These are phyloP conservation scores for Cyamopsis tetragonoloba DNA, from an alignment of 306 rosid species.

Conservation along the genomic window DNA sequence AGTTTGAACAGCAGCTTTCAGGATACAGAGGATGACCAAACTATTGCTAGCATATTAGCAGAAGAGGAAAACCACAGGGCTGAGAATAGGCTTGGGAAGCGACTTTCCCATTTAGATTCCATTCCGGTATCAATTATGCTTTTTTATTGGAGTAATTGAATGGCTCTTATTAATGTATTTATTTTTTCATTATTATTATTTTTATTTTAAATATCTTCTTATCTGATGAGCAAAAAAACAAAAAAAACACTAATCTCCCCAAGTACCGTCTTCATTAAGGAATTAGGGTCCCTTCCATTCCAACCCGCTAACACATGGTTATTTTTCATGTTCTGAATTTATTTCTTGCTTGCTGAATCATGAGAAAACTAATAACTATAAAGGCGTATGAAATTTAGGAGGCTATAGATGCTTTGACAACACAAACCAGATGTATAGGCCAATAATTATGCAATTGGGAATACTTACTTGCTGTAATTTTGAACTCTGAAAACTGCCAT, in stretches of 20 bases:
- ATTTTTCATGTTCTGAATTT: no score
- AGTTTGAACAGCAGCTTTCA: slow-evolving; percentile 70
- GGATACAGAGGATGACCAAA: slow-evolving; percentile 88
- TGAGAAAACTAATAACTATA: background rate
- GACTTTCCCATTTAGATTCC: slow-evolving; percentile 90
- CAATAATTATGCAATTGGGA: no score
- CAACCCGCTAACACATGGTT: background rate
- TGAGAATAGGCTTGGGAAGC: slow-evolving; percentile 63
- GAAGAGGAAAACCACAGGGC: slow-evolving; percentile 48
- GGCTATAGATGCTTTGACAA: background rate
- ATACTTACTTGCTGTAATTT: background rate
- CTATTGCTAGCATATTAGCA: slow-evolving; percentile 75
- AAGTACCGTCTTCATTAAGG: no score
- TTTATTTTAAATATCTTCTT: no score
- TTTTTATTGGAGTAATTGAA: background rate
- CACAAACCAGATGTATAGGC: background rate
- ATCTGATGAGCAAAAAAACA: no score
- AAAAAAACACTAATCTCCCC: no score
- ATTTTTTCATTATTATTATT: no score
- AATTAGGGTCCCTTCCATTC: background rate
- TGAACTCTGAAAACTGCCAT: background rate
- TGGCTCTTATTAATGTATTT: no score
- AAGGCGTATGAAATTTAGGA: background rate
- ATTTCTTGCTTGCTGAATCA: background rate
- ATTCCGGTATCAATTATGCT: slow-evolving; percentile 58